phyloP scores from a whole-genome alignment of 345 rosid genomes.

The Eucalyptus curtisii region DNA sequence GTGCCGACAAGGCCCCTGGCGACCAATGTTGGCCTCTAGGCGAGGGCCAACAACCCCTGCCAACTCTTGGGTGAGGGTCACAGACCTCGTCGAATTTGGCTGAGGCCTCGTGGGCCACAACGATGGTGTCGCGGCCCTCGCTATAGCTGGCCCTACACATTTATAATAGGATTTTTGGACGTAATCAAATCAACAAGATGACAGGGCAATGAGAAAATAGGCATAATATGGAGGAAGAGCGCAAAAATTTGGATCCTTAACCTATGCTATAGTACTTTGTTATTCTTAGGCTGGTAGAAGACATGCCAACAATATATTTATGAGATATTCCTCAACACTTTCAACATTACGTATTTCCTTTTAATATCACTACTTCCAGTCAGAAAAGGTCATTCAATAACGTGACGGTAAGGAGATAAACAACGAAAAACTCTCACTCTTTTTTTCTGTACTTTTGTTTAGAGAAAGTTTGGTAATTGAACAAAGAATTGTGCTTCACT shows the following conservation, averaged over 20 bases:
- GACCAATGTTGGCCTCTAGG: not conserved
- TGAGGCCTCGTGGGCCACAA: rapidly evolving
- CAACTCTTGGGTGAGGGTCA: not conserved
- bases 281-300: not conserved
- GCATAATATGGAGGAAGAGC: not conserved
- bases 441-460: not conserved
- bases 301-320: no score
- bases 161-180: not conserved
- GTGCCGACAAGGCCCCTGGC: not conserved
- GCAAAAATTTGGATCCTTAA: not conserved
- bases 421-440: not conserved
- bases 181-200: not conserved
- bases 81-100: no score
- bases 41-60: not conserved
- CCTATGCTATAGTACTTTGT: not conserved
- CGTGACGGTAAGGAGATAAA: not conserved
- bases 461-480: not conserved
- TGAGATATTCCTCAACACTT: not conserved
- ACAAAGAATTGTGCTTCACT: no score
- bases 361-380: no score
- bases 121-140: rapidly evolving
- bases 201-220: not conserved
- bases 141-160: not conserved
- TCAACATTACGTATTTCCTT: not conserved
- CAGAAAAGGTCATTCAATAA: not conserved